Conservation (phyloP, 768 basidiomycete species). For the Suillus cothurnatus region DNA sequence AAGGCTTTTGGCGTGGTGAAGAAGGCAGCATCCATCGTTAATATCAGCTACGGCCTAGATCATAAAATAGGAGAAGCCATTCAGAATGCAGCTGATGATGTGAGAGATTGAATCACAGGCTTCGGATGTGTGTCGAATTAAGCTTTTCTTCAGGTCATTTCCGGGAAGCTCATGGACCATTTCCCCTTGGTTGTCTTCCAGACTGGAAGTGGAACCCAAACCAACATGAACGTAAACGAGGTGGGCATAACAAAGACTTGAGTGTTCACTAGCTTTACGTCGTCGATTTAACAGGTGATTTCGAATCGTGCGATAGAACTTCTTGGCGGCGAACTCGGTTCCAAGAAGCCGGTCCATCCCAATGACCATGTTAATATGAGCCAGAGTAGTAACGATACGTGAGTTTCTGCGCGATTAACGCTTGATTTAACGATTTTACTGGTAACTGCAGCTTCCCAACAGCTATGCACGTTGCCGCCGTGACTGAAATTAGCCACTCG, state of each 20-base stretch:
- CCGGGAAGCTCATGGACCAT: conserved; percentile 90
- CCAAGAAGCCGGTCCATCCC: conserved; percentile 96
- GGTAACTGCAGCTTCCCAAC: conserved; percentile 81
- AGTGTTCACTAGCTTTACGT: background rate
- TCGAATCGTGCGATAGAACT: conserved; percentile 98
- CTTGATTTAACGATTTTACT: background rate
- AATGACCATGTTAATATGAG: conserved; percentile 99
- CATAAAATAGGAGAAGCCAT: conserved; percentile 87
- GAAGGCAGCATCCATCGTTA: conserved; percentile 93
- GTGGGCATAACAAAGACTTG: conserved; percentile 36
- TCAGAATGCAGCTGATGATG: conserved; percentile 92
- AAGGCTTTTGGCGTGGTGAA: conserved; percentile 98
- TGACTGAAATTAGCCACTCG: conserved; percentile 77
- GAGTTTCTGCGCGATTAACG: conserved; percentile 31
- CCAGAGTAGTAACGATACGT: conserved; percentile 99
- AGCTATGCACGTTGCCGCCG: conserved; percentile 97
- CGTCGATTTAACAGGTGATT: conserved; percentile 67
- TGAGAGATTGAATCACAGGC: conserved; percentile 34
- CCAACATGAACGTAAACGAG: conserved; percentile 99
- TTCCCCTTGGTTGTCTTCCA: conserved; percentile 99
- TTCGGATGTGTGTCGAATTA: conserved; percentile 1
- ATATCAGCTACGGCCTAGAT: conserved; percentile 88
- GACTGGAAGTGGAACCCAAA: conserved; percentile 99
- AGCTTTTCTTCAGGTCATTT: conserved; percentile 72
- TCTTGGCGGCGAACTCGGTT: conserved; percentile 92